phyloP scores from a whole-genome alignment of 352 stramenopile genomes.

The Phytophthora sp. region DNA sequence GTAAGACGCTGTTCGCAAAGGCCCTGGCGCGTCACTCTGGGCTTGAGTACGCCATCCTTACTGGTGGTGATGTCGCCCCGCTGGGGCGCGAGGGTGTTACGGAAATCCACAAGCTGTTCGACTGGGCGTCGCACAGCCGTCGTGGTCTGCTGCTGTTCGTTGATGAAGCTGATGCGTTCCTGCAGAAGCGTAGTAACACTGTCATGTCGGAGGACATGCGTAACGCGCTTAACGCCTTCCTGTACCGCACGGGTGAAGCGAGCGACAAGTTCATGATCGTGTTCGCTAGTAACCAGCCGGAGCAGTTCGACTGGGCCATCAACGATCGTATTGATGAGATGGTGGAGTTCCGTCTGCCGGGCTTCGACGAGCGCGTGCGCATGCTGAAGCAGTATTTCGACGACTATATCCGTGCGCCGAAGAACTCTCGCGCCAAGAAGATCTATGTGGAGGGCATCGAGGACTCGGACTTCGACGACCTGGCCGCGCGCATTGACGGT shows the following conservation, averaged over 20 bases:
- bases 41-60: constrained; percentile 99
- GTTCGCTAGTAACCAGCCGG: constrained; percentile 98
- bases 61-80: constrained; percentile 98
- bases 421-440: constrained; percentile 86
- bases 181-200: constrained; percentile 96
- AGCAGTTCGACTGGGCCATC: constrained; percentile 99
- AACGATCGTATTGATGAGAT: constrained; percentile 99
- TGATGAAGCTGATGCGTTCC: constrained; percentile 99
- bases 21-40: constrained; percentile 95
- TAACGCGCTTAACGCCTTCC: constrained; percentile 99
- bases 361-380: constrained; percentile 92
- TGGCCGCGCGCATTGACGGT: constrained; percentile 94
- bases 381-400: constrained; percentile 99
- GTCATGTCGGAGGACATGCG: constrained; percentile 97
- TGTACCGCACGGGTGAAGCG: constrained; percentile 97
- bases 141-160: constrained; percentile 98
- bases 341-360: constrained; percentile 96
- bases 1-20: constrained; percentile 99
- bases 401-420: constrained; percentile 94
- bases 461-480: constrained; percentile 91
- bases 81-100: constrained; percentile 97
- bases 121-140: constrained; percentile 97
- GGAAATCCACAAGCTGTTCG: constrained; percentile 99
- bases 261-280: constrained; percentile 99
- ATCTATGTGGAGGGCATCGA: constrained; percentile 93